Percentiles rank a stretch among this genome's conserved stretches.
phyloP scores from a whole-genome alignment of 768 basidiomycete genomes.

The Amanita thiersii region DNA sequence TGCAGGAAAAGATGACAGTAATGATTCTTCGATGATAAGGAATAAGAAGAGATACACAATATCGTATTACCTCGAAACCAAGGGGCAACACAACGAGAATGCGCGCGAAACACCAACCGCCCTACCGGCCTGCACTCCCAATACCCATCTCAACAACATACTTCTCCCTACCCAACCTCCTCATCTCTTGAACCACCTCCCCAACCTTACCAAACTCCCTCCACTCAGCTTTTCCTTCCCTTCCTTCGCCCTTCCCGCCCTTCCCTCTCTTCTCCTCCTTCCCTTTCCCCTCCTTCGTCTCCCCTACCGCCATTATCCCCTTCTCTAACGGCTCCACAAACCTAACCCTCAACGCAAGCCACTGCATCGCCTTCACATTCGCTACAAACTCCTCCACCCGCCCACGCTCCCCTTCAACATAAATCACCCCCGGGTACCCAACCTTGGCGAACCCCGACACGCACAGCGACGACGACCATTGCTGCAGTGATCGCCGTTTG shows the following conservation, averaged over 20 bases:
- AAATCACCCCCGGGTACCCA: conserved; percentile 71
- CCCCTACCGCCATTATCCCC: background rate
- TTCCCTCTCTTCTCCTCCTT: conserved; percentile 10
- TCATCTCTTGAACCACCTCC: conserved; percentile 35
- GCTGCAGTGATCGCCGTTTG: conserved; percentile 50
- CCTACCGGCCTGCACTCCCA: conserved; percentile 29
- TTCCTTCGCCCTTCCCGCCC: background rate
- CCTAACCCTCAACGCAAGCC: conserved; percentile 61
- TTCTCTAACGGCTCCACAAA: conserved; percentile 41
- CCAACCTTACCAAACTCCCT: background rate
- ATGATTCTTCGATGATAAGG: too few species aligned
- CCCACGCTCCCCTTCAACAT: conserved; percentile 46
- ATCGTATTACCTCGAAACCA: too few species aligned
- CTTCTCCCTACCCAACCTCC: conserved; percentile 41
- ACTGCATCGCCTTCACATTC: conserved; percentile 70
- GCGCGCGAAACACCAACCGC: too few species aligned
- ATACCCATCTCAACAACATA: conserved; percentile 61
- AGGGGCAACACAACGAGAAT: too few species aligned
- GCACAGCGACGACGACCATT: conserved; percentile 46
- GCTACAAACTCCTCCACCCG: conserved; percentile 55
- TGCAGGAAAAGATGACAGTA: too few species aligned
- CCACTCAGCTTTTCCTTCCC: conserved; percentile 12
- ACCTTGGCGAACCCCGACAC: conserved; percentile 66
- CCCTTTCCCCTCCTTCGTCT: conserved; percentile 9
- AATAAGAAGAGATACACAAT: too few species aligned